These are phyloP conservation scores for Gaultheria prostrata DNA, from an alignment of 148 eudicot species.

Conservation along the genomic window DNA sequence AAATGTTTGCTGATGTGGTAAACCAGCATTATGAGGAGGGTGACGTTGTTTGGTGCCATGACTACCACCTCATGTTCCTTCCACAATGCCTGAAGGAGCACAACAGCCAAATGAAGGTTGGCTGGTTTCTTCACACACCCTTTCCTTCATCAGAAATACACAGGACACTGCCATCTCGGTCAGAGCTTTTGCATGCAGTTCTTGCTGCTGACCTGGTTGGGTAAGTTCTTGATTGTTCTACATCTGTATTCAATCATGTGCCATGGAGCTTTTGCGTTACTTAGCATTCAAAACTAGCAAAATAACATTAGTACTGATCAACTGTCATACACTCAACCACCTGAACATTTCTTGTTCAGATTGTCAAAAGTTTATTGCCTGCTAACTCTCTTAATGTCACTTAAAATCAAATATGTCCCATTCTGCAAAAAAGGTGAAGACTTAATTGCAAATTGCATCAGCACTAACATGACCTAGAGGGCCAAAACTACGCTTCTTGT, in stretches of 20 bases:
- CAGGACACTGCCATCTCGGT: slow-evolving; percentile 86
- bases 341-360: slow-evolving; percentile 3
- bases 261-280: too few species aligned
- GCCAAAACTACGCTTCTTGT: neutral
- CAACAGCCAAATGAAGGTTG: slow-evolving; percentile 79
- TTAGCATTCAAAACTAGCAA: neutral
- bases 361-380: neutral
- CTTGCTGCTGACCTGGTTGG: slow-evolving; percentile 91
- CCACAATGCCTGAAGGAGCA: slow-evolving; percentile 70
- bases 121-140: slow-evolving; percentile 94
- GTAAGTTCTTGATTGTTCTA: slow-evolving; percentile 37
- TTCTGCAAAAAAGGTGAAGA: neutral
- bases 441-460: neutral
- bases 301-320: neutral
- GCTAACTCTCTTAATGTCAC: neutral
- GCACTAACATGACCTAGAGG: neutral
- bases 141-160: slow-evolving; percentile 95
- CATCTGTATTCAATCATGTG: neutral
- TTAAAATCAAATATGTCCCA: neutral
- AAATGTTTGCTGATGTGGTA: slow-evolving; percentile 93
- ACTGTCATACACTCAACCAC: neutral
- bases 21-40: slow-evolving; percentile 75
- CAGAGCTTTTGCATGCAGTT: slow-evolving; percentile 71
- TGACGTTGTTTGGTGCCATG: slow-evolving; percentile 96
- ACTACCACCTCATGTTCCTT: slow-evolving; percentile 93